Evolutionary conservation across 139 green algal genomes (phyloP), one percentile per base, ranked within the genome.

Genomic region (Chlorella sp.): DNA sequence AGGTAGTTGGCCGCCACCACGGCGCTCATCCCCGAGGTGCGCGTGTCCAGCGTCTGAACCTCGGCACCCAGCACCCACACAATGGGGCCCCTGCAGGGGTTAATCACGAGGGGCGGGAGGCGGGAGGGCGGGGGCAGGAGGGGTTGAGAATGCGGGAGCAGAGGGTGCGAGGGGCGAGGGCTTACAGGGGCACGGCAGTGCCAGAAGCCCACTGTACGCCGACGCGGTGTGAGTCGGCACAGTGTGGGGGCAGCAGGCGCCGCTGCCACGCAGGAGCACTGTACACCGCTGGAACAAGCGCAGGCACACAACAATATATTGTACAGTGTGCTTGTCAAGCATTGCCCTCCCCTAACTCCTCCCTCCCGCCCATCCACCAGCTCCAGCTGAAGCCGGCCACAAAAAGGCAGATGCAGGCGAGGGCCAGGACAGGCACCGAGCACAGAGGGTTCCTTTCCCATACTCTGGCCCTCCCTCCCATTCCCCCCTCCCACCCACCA

Each of bases 1-100:
- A 95, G 89, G 90, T 95, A 95, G 93, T 97, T 97, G 85, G 93
- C 64, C 57, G 87, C 89, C 1, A 94, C 93, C 57, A 90, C 92
- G 86, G 77, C 95, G 87, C 69, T 84, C 91, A 42, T 86, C 86
- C 81, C 93, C 91, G 12, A 87, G 83, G 76, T 88, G 89, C 91
- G 85, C 3, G 92, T 91, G 71, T 93, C 91, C 34, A 90, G 76
- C 16, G 86, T 85, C 86, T 90, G 86, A 16, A 90, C 64, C 78
- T 90, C 86, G 34, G 86, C 37, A 16, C 76, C 76, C 39, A 90
- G 68, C 86, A 90, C 60, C 86, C 86, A 90, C 36, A 85, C 86
- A 26, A 91, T 81, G 80, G 36, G 92, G 85, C 79, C 92, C 79
- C 79, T 85, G 79, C 11, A 1, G 79, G 26, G 7, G 1, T 21